phyloP scores from a whole-genome alignment of 129 eudicot genomes.

The Escallonia herrerae region DNA sequence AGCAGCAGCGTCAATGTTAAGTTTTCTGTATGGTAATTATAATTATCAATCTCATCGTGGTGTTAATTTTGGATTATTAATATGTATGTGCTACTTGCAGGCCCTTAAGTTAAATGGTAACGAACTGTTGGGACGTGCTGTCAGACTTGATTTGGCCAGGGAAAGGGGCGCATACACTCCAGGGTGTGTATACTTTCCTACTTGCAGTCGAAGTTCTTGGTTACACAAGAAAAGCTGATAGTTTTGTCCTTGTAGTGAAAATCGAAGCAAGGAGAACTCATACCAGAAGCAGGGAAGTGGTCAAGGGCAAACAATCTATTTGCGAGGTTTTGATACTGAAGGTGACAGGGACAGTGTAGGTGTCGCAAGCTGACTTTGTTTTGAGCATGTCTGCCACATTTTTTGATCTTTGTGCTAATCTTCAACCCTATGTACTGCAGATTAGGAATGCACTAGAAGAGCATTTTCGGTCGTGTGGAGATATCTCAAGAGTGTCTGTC shows the following conservation, averaged over 20 bases:
- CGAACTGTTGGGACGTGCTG: neutral
- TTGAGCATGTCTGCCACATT: neutral
- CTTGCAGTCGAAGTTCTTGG: neutral
- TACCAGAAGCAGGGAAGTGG: slow-evolving; percentile 34
- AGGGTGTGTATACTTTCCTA: neutral
- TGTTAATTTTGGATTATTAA: neutral
- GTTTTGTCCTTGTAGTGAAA: neutral
- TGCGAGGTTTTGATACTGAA: slow-evolving; percentile 66
- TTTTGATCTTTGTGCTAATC: neutral
- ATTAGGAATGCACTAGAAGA: slow-evolving; percentile 39
- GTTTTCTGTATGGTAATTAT: no score
- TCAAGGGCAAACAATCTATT: slow-evolving; percentile 46
- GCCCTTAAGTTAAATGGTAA: slow-evolving; percentile 2
- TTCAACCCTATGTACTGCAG: slow-evolving; percentile 25
- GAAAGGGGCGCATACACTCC: slow-evolving; percentile 7
- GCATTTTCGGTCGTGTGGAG: slow-evolving; percentile 74
- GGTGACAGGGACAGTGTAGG: slow-evolving; percentile 51
- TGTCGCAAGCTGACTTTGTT: neutral
- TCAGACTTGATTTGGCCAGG: slow-evolving; percentile 1
- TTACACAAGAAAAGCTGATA: neutral
- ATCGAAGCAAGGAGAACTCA: slow-evolving; percentile 30
- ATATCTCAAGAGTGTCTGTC: slow-evolving; percentile 46
- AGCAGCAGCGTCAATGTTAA: no score
- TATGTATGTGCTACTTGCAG: neutral
- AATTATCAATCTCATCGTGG: no score